phyloP scores from a whole-genome alignment of 2,329 filamentous ascomycete species.

The Aspergillus caelatus region DNA sequence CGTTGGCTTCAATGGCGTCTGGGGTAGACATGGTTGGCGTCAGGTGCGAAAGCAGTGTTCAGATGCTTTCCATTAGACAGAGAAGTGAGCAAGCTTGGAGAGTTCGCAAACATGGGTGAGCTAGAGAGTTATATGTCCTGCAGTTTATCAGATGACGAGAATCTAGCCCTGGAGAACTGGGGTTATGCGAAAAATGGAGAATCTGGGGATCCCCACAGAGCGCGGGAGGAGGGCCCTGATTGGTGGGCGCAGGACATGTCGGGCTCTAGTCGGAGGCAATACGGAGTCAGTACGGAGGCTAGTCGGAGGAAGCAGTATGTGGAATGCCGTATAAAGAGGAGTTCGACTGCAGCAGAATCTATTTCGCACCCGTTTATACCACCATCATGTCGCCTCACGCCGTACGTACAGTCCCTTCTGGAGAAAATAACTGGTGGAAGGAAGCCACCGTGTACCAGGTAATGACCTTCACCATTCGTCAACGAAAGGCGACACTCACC shows the following conservation, averaged over 20 bases:
- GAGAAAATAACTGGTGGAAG: slow-evolving; percentile 39
- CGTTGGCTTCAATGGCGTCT: neutral
- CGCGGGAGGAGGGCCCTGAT: neutral
- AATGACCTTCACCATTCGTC: neutral
- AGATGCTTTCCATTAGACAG: neutral
- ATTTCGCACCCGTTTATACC: neutral
- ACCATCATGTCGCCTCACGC: slow-evolving; percentile 22
- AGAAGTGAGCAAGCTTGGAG: neutral
- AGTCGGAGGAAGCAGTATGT: slow-evolving; percentile 9
- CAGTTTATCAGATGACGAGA: neutral
- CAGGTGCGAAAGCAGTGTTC: neutral
- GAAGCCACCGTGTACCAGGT: slow-evolving; percentile 39
- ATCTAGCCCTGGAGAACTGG: neutral
- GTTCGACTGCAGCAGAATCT: neutral
- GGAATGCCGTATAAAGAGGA: neutral
- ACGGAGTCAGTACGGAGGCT: slow-evolving; percentile 7
- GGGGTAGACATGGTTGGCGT: slow-evolving; percentile 3
- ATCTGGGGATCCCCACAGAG: slow-evolving; percentile 3
- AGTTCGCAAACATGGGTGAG: neutral
- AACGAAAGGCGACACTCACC: neutral
- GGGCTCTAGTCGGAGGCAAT: neutral
- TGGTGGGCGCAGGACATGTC: neutral
- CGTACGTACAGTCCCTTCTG: slow-evolving; percentile 18
- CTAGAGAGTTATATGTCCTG: neutral
- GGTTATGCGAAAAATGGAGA: slow-evolving; percentile 3